A percentile compares a stretch with the other conserved stretches of the same genome.
Conservation (phyloP, 2,329 filamentous ascomycete genomes). For the Botrytis pseudocinerea region DNA sequence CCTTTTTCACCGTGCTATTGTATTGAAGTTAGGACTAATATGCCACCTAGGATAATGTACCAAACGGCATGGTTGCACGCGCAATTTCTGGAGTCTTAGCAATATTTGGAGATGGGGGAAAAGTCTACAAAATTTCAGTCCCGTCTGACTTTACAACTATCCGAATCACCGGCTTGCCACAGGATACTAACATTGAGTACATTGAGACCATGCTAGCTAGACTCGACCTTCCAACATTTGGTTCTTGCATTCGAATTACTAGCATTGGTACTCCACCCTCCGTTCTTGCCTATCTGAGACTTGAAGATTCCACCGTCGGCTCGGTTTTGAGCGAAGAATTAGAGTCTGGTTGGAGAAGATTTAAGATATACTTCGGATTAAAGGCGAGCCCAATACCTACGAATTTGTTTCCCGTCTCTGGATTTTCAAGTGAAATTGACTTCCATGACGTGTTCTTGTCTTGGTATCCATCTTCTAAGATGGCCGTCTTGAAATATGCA, state of each 20-base stretch:
- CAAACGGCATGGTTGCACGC: slow-evolving; percentile 25
- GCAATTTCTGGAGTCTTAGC: slow-evolving; percentile 31
- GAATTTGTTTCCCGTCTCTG: not conserved
- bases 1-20: too few species aligned
- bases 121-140: slow-evolving; percentile 34
- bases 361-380: not conserved
- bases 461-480: slow-evolving; percentile 4
- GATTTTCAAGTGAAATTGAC: not conserved
- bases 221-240: slow-evolving; percentile 26
- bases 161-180: slow-evolving; percentile 30
- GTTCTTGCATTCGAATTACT: slow-evolving; percentile 26
- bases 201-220: slow-evolving; percentile 26
- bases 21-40: not conserved
- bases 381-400: not conserved
- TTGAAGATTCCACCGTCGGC: not conserved
- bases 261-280: not conserved
- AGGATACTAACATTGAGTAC: slow-evolving; percentile 26
- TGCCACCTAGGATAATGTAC: not conserved
- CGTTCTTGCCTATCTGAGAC: not conserved
- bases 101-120: slow-evolving; percentile 31
- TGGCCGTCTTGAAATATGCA: not conserved
- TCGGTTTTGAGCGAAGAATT: not conserved
- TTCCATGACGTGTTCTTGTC: not conserved
- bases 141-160: slow-evolving; percentile 35
- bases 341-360: not conserved